Base-by-base conservation (phyloP, 2,329 filamentous ascomycete species). In the Lasiodiplodia gonubiensis region DNA sequence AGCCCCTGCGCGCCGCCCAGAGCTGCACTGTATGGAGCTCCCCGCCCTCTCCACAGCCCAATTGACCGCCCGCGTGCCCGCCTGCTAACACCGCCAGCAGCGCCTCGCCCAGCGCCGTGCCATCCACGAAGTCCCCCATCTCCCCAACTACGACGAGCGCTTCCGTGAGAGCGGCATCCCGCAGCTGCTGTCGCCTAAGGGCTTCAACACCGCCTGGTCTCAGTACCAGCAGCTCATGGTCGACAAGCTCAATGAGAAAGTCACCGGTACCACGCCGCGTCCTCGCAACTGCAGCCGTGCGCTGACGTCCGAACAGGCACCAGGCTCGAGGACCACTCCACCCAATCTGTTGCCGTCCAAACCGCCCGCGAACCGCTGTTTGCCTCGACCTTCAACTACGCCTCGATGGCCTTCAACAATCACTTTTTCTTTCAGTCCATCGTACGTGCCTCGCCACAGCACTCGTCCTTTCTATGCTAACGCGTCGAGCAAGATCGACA, bases 401-500 rank as follows among this genome's bases (percentile, higher is more conserved):
- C 95, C 79, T 97, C 92, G 74, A 97, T 97, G 92, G 92, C 93
- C 67, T 91, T 92, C 86, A 98, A 98, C 87, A 97, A 89, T 80
- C 86, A 89, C 78, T 90, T 93, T 84, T 94, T 93, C 87, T 94
- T 94, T 86, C 78, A 86, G 72, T 80, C 84, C 70, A 78, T 89
- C 63, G 76, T 78, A 72, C 39, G 70, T 70, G 27, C 46, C 59
- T 30, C 27, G 51, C 42, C 23, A 21, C 67, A 33, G 39, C 33
- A 33, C 23, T 35, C 59, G 30, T 39, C 33, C 11, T 10, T 57
- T n/a, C 70, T 70, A 33, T 55, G 70, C 70, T 67, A 67, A 70
- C 69, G 25, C 30, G 59, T 11, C 64, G 69, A 54, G 51, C 61
- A 49, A 67, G 11, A 30, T 48, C 59, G 23, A 67, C 53, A 16